A percentile compares a stretch with the other conserved stretches of the same genome.
These are phyloP conservation scores for Fomitopsis palustris DNA, from an alignment of 1,284 basidiomycete species.

Conservation along the genomic window DNA sequence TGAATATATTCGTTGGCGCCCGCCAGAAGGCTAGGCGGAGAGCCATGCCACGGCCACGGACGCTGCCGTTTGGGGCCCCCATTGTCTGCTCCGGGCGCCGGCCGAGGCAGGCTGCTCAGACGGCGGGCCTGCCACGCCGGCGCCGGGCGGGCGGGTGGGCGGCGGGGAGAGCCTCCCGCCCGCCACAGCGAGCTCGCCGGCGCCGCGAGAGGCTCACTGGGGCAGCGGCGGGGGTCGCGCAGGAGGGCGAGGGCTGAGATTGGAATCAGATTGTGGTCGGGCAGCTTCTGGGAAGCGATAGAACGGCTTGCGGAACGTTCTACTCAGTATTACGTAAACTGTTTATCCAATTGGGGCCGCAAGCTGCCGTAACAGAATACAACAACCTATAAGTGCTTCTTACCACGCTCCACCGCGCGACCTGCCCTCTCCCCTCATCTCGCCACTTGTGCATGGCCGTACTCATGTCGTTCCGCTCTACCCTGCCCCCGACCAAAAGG, in stretches of 20 bases:
- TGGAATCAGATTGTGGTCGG: slow-evolving; percentile 19
- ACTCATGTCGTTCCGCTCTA: slow-evolving; percentile 18
- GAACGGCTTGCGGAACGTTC: slow-evolving; percentile 20
- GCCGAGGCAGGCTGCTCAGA: background rate
- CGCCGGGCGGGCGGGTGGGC: background rate
- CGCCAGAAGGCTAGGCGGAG: slow-evolving; percentile 2
- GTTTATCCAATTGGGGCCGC: slow-evolving; percentile 25
- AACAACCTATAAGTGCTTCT: slow-evolving; percentile 24
- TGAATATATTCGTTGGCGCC: slow-evolving; percentile 1
- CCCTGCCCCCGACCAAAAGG: slow-evolving; percentile 19
- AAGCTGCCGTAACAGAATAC: slow-evolving; percentile 26
- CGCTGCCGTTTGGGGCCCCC: background rate
- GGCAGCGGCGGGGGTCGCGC: no score
- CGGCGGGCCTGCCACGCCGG: background rate
- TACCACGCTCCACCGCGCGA: slow-evolving; percentile 21
- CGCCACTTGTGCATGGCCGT: slow-evolving; percentile 11
- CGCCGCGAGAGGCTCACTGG: slow-evolving; percentile 1
- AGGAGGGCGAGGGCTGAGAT: slow-evolving; percentile 10
- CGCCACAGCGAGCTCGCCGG: background rate
- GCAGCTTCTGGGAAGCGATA: slow-evolving; percentile 13
- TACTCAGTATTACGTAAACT: slow-evolving; percentile 20
- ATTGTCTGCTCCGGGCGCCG: background rate
- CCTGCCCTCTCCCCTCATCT: slow-evolving; percentile 17
- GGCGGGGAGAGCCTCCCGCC: background rate
- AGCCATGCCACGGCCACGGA: background rate